Conservation (phyloP, 768 basidiomycete genomes). For the Boletus fagicola region DNA sequence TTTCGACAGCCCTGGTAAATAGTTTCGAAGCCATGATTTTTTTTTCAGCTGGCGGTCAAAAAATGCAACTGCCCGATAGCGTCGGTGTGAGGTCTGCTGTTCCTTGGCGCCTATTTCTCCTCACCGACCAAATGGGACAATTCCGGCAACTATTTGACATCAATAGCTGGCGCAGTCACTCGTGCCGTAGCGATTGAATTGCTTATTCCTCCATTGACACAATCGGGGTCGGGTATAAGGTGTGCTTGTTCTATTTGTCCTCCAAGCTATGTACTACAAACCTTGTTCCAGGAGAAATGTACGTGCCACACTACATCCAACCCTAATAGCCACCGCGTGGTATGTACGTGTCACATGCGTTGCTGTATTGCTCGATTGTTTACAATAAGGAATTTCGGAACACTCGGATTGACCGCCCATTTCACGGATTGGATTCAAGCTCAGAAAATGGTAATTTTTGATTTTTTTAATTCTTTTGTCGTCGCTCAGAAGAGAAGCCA, state of each 20-base stretch:
- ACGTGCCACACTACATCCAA: constrained; percentile 1
- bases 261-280: constrained; percentile 12
- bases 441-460: constrained; percentile 5
- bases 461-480: not conserved
- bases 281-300: constrained; percentile 18
- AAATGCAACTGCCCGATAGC: not conserved
- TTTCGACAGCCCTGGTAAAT: constrained; percentile 15
- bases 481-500: constrained; percentile 1
- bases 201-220: constrained; percentile 16
- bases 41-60: not conserved
- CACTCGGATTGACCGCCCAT: constrained; percentile 4
- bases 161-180: constrained; percentile 8
- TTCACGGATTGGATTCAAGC: constrained; percentile 16
- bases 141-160: constrained; percentile 11
- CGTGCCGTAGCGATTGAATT: constrained; percentile 30
- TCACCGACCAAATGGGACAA: not conserved
- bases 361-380: not conserved
- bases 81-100: not conserved
- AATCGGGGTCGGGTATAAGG: constrained; percentile 25
- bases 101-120: not conserved
- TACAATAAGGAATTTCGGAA: constrained; percentile 1
- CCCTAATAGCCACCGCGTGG: constrained; percentile 4
- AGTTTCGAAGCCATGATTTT: constrained; percentile 5
- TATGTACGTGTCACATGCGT: constrained; percentile 15
- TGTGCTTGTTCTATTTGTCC: constrained; percentile 16